These are phyloP conservation scores for Dryas integrifolia DNA, from an alignment of 331 rosid species.

Conservation along the genomic window DNA sequence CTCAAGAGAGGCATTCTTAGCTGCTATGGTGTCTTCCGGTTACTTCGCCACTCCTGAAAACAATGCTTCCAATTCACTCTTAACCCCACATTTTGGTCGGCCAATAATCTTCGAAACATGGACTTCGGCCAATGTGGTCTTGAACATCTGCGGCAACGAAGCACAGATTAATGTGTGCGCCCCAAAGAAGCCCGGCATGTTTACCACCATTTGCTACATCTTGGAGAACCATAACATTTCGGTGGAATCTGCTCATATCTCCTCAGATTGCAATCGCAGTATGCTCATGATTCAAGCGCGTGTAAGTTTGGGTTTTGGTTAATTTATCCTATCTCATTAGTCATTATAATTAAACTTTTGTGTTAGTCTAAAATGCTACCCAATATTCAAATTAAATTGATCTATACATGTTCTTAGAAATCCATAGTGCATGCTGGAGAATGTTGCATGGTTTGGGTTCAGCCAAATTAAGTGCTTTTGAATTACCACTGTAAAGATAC, in stretches of 20 bases:
- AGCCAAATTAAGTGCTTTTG: neutral
- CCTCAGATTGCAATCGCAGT: constrained; percentile 27
- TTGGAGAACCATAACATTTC: constrained; percentile 50
- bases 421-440: neutral
- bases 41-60: constrained; percentile 10
- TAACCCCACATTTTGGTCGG: neutral
- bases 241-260: constrained; percentile 42
- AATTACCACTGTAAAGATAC: neutral
- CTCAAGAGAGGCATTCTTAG: constrained; percentile 38
- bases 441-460: neutral
- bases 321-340: neutral
- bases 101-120: constrained; percentile 45
- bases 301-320: constrained; percentile 36
- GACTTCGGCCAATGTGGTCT: constrained; percentile 46
- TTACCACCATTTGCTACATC: constrained; percentile 46
- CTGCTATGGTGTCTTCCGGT: constrained; percentile 33
- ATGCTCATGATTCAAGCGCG: constrained; percentile 51
- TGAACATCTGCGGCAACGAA: constrained; percentile 45
- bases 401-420: neutral
- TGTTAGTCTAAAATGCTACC: neutral
- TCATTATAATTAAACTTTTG: neutral
- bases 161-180: constrained; percentile 56
- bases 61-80: constrained; percentile 12
- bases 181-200: constrained; percentile 36
- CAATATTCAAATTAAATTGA: neutral